Evolutionary conservation across 2,329 filamentous ascomycete genomes (phyloP).

Genomic region (Aspergillus spinulosporus): DNA sequence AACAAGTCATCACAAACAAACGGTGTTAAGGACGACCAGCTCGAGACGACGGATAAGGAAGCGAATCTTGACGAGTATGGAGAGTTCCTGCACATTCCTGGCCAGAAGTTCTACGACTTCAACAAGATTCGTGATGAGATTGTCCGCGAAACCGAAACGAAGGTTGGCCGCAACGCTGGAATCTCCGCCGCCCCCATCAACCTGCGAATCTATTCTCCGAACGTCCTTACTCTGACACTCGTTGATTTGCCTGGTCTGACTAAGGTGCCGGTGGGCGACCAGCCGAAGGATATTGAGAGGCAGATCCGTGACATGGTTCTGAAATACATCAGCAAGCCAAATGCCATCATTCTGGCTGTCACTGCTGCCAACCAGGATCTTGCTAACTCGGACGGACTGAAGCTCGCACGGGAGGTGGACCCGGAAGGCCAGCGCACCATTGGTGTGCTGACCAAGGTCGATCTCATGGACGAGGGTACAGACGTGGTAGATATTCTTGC

Average conservation of each 20-base stretch:
- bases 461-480: conserved; percentile 97
- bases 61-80: conserved; percentile 96
- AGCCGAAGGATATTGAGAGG: conserved; percentile 92
- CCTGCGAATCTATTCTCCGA: conserved; percentile 95
- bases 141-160: conserved; percentile 90
- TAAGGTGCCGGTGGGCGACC: conserved; percentile 93
- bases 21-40: conserved; percentile 65
- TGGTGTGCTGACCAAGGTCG: conserved; percentile 96
- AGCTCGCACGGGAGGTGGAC: conserved; percentile 94
- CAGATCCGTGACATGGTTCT: conserved; percentile 98
- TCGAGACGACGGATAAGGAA: conserved; percentile 74
- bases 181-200: conserved; percentile 98
- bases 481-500: conserved; percentile 98
- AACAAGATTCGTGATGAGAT: conserved; percentile 98
- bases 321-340: conserved; percentile 97
- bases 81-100: conserved; percentile 96
- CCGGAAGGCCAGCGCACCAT: conserved; percentile 97
- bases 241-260: conserved; percentile 96
- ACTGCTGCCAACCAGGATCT: conserved; percentile 96
- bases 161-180: conserved; percentile 93
- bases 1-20: conserved; percentile 76
- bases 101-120: conserved; percentile 97
- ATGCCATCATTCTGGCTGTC: conserved; percentile 95
- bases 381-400: conserved; percentile 96
- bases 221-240: conserved; percentile 92